A percentile compares a stretch with the other conserved stretches of the same genome.
These are phyloP conservation scores for Rhodotorula sp. DNA, from an alignment of 1,284 basidiomycete genomes.

Conservation along the genomic window DNA sequence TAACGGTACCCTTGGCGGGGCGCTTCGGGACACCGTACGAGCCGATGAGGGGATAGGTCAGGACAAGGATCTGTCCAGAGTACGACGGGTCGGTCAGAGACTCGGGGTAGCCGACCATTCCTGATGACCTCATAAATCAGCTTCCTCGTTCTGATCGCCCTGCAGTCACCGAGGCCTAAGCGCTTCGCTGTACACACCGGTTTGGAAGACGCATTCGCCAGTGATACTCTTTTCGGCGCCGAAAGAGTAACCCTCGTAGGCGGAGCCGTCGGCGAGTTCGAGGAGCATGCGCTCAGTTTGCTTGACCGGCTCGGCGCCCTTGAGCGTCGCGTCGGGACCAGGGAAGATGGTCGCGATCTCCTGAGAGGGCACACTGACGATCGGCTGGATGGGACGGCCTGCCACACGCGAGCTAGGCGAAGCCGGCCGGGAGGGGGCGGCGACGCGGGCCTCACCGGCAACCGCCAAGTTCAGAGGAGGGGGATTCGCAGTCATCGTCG, in stretches of 20 bases:
- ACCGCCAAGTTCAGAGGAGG: slow-evolving; percentile 24
- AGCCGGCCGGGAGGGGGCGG: slow-evolving; percentile 16
- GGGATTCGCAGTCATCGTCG: slow-evolving; percentile 16
- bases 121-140: slow-evolving; percentile 52
- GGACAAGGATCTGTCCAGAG: slow-evolving; percentile 93
- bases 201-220: slow-evolving; percentile 99
- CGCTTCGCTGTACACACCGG: slow-evolving; percentile 60
- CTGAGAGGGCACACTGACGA: slow-evolving; percentile 20
- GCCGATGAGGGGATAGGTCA: slow-evolving; percentile 95
- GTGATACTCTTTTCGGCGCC: slow-evolving; percentile 89
- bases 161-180: not conserved
- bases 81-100: slow-evolving; percentile 99
- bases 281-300: slow-evolving; percentile 60
- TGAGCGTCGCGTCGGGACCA: slow-evolving; percentile 12
- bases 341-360: slow-evolving; percentile 25
- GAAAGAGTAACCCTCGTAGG: slow-evolving; percentile 86
- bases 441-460: not conserved
- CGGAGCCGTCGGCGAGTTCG: slow-evolving; percentile 87
- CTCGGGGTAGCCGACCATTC: slow-evolving; percentile 99
- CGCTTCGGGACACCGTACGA: slow-evolving; percentile 98
- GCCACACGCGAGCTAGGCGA: slow-evolving; percentile 16
- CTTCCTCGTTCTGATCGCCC: not conserved
- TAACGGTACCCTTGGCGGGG: slow-evolving; percentile 46
- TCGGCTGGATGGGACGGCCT: slow-evolving; percentile 30
- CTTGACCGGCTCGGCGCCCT: slow-evolving; percentile 2